Base-by-base conservation (phyloP, 208 protist species). In the Wallacemonas rigidus region DNA sequence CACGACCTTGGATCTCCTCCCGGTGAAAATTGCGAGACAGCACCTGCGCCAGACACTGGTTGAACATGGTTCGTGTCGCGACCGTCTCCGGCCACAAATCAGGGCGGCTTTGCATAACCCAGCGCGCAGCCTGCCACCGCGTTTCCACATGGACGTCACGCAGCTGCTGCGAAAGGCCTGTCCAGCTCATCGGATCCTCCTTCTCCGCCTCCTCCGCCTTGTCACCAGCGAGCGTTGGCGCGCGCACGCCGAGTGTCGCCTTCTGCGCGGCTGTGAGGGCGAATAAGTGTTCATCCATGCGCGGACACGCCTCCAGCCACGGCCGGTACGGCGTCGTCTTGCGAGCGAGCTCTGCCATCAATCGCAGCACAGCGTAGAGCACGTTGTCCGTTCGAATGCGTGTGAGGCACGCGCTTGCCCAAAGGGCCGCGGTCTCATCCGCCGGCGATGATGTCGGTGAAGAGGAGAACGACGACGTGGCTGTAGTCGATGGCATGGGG, bases 11-110 rank as follows among this genome's bases (percentile, higher is more conserved):
- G 53, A 94, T 78, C 67, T 92, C 82, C 77, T 96, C 91, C 12
- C 91, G 85, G 74, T 94, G 87, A 72, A 96, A 96, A 67, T 94
- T 94, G 15, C 89, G 87, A 9, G 91, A 96, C 45, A 87, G 78
- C 11, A 96, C 89, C 54, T 94, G 89, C 15, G 88, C 82, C 3
- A 94, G 67, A 69, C 88, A 92, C 67, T 90, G 81, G 65, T 71
- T 87, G 63, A 91, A 96, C 48, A 94, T 79, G 17, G 48, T 35
- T 56, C 83, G 85, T 1, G 83, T 86, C 17, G 76, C 80, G 8
- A 65, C n/a, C 11, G 76, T 47, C 26, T 70, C 67, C 17, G 87
- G 87, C 86, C 89, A 96, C 41, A 91, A 39, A 8, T 83, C 80
- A 3, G 89, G 87, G 43, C 84, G 76, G 3, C 67, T 70, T 2